Conservation (phyloP, 306 rosid genomes). For the Chamaecrista fasciculata region DNA sequence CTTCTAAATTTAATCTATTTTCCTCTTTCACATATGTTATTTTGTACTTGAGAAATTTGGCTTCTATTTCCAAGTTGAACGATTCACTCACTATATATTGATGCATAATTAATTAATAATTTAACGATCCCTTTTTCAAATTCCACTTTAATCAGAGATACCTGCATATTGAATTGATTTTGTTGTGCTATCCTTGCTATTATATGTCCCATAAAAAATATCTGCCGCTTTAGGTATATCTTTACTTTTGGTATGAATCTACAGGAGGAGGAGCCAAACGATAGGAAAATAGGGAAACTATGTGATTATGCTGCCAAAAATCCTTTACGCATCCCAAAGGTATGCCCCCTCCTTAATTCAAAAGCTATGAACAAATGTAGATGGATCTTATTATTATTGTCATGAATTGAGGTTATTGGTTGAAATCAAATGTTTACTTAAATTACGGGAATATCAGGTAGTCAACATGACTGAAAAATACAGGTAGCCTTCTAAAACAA, state of each 20-base stretch:
- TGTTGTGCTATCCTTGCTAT: constrained; percentile 16
- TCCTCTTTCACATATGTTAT: not conserved
- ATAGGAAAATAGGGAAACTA: constrained; percentile 82
- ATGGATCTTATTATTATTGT: not conserved
- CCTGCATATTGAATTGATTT: not conserved
- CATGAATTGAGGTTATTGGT: not conserved
- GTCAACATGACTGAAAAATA: not conserved
- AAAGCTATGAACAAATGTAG: not conserved
- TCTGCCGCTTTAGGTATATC: constrained; percentile 15
- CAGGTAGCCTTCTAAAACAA: not conserved
- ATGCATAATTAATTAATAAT: not conserved
- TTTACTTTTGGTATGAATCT: constrained; percentile 25
- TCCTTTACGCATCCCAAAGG: constrained; percentile 96
- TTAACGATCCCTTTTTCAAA: constrained; percentile 12
- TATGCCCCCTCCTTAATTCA: constrained; percentile 33
- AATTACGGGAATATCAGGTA: not conserved
- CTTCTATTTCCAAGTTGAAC: not conserved
- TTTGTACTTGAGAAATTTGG: not conserved
- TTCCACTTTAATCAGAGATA: not conserved
- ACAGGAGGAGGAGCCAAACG: constrained; percentile 92
- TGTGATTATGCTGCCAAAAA: constrained; percentile 91
- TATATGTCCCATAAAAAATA: not conserved
- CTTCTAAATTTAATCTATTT: not conserved
- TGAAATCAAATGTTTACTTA: constrained; percentile 7
- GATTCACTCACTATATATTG: not conserved